Percentiles rank a stretch among this genome's conserved stretches.
These are phyloP conservation scores for Symbiodinium natans DNA, from an alignment of 73 alveolate species.

Conservation along the genomic window DNA sequence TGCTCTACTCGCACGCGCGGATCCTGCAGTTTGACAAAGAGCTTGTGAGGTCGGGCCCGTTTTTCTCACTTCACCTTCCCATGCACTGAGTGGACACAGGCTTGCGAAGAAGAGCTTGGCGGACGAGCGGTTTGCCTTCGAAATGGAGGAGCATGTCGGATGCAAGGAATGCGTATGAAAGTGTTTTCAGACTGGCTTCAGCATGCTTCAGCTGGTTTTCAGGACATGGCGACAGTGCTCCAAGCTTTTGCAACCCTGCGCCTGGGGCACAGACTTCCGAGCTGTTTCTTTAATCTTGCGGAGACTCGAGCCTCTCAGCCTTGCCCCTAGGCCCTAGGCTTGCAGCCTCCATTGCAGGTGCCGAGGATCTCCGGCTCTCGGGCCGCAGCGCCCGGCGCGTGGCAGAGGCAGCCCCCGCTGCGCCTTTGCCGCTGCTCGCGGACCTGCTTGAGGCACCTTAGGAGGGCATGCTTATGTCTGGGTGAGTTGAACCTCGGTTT, in stretches of 20 bases:
- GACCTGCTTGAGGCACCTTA: constrained; percentile 49
- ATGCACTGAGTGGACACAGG: neutral
- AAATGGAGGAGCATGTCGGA: neutral
- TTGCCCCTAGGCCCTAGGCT: neutral
- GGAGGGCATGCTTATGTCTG: neutral
- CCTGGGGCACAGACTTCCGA: neutral
- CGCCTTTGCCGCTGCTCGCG: constrained; percentile 61
- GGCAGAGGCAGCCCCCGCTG: neutral
- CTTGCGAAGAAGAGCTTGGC: constrained; percentile 1
- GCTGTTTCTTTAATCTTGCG: neutral
- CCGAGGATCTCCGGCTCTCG: constrained; percentile 33
- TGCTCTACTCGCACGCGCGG: constrained; percentile 82
- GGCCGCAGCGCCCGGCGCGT: constrained; percentile 33
- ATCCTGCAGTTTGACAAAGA: constrained; percentile 51
- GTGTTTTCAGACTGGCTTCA: no score
- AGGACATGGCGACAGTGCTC: constrained; percentile 70
- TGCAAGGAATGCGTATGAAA: no score
- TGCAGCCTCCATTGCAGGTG: neutral
- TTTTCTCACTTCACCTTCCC: neutral
- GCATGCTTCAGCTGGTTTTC: no score
- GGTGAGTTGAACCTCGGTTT: no score
- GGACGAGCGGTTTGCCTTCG: neutral
- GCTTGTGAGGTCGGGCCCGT: constrained; percentile 36
- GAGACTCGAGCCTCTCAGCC: neutral
- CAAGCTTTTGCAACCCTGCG: constrained; percentile 81